Base-by-base conservation (phyloP, 345 rosid genomes). In the Hypericum perforatum region DNA sequence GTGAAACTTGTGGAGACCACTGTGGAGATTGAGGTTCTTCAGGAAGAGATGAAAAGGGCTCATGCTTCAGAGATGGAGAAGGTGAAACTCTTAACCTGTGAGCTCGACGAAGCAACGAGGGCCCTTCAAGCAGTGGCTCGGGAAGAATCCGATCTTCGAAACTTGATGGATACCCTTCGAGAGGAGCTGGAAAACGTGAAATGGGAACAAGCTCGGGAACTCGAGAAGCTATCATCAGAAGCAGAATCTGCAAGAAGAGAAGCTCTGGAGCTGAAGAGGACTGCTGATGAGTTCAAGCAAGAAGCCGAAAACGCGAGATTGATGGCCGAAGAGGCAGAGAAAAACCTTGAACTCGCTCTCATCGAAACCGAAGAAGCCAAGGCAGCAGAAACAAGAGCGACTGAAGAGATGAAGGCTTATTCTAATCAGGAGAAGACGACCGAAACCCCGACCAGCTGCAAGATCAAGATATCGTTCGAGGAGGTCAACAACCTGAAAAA, bases 81-180 rank as follows among this genome's bases (percentile, higher is more conserved):
- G 0, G 79, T 78, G 43, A 81, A 77, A 42, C 60, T 61, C 40
- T 43, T 82, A 36, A 85, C 94, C 3, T 55, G 46, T 3, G 96
- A 88, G 69, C 79, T 92, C 7, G 72, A 81, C 11, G 82, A 80
- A 36, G 89, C 96, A 41, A 83, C 94, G 1, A 78, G 59, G 59
- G 66, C 62, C n/a, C 76, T 92, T 47, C 82, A 85, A 46, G 45
- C 53, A 12, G 77, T 78, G 11, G 80, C 89, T 0, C 82, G 76
- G 15, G 86, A 92, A 22, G 95, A 92, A 66, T 63, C 63, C 51
- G 56, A 70, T 8, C 86, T 80, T 11, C 58, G 89, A 11, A 64
- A 69, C 22, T 54, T 49, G 39, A 78, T 88, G 47, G 64, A 45
- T 40, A 62, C 72, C 39, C 72, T 83, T 0, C 62, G 70, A 66